Evolutionary conservation across 805 yeast genomes (phyloP), one percentile per base, ranked within the genome.

Genomic region (Alloascoidea africana): DNA sequence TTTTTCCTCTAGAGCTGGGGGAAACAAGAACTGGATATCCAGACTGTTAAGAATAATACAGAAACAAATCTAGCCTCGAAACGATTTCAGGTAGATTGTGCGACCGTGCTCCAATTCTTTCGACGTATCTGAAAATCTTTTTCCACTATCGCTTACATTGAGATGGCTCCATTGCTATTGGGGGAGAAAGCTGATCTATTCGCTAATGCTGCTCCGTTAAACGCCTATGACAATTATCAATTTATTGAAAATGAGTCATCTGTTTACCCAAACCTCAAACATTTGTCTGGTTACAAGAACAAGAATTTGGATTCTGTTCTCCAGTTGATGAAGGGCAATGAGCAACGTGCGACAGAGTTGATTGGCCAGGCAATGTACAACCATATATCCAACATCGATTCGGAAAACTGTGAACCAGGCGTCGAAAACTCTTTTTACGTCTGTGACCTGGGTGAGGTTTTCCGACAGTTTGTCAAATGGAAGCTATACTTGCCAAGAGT

Each of bases 361-460:
- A 59, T 71, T 35, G 59, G 58, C 5, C 39, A 56, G 1, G 67
- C 73, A 2, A 49, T 73, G 39, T 41, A 53, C 18, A 39, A 50
- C 6, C 66, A 64, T 36, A 58, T 73, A 35, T 46, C 53, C 4
- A 42, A 49, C 2, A 62, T 79, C 42, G 73, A 79, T 52, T 62
- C 60, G 40, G 75, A 71, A 35, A 55, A 60, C 18, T 78, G 87
- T 56, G 70, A 60, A 27, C 72, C 89, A 4, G 91, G 83, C 37
- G 85, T 73, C 16, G 93, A 85, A 52, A 80, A 81, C 49, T 74
- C 96, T 4, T 89, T 89, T 52, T 89, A 78, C 50, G 83, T 89
- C 34, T 82, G 91, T 46, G 95, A 89, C 58, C 58, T 85, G 42
- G 84, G 82, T 18, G 77, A 79, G 49, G 68, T 91, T 27, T 63